A percentile compares a stretch with the other conserved stretches of the same genome.
phyloP scores from a whole-genome alignment of 164 flowering plant genomes.

The Tetrastigma voinierianum region DNA sequence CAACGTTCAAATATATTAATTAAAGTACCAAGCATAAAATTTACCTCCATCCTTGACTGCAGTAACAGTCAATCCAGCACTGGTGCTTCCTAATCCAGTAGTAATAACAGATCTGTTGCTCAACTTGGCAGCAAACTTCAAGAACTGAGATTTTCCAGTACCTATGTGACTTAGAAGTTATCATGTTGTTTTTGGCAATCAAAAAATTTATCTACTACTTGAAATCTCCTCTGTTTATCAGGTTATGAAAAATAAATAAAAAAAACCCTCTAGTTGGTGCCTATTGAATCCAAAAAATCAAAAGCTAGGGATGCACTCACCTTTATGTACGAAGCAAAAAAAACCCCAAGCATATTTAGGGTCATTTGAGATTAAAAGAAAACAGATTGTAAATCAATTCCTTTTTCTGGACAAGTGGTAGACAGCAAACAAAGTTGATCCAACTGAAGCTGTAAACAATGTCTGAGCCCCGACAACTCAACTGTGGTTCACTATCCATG shows the following conservation, averaged over 20 bases:
- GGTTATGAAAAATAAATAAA: not conserved
- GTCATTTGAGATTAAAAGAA: not conserved
- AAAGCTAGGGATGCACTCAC: not conserved
- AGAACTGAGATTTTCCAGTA: slow-evolving; percentile 93
- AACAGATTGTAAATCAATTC: not conserved
- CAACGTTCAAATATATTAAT: not conserved
- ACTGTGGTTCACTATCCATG: not conserved
- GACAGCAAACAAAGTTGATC: too few species aligned
- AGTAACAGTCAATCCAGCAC: slow-evolving; percentile 98
- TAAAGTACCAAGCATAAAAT: not conserved
- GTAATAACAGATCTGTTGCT: slow-evolving; percentile 96
- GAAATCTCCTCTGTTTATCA: not conserved
- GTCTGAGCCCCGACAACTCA: too few species aligned
- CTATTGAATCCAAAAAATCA: not conserved
- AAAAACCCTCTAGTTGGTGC: not conserved
- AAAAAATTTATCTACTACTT: not conserved
- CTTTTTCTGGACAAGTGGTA: not conserved
- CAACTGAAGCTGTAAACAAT: too few species aligned
- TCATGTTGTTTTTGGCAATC: not conserved
- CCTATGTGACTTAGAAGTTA: slow-evolving; percentile 38
- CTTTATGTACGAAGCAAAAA: not conserved
- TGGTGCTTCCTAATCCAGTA: slow-evolving; percentile 97
- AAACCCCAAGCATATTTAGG: not conserved
- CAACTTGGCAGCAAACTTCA: slow-evolving; percentile 93
- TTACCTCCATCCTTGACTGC: slow-evolving; percentile 97